A percentile compares a stretch with the other conserved stretches of the same genome.
phyloP scores from a whole-genome alignment of 805 yeast species.

The Lipomyces chichibuensis region DNA sequence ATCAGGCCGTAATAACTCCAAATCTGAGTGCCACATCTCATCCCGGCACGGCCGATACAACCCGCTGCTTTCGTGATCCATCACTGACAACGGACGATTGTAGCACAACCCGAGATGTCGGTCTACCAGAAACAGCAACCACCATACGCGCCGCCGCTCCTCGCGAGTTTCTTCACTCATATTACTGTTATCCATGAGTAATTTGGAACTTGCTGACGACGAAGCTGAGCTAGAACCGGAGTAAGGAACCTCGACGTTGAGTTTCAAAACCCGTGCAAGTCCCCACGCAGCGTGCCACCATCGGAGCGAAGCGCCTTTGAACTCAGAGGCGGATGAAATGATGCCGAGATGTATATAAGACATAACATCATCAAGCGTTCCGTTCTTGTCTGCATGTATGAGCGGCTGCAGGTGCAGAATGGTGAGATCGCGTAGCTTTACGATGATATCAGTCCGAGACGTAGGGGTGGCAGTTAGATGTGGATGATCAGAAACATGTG shows the following conservation, averaged over 20 bases:
- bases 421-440: constrained; percentile 37
- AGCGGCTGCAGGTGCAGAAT: constrained; percentile 38
- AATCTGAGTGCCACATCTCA: constrained; percentile 42
- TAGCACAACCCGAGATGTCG: constrained; percentile 47
- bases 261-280: constrained; percentile 42
- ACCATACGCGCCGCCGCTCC: constrained; percentile 50
- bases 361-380: constrained; percentile 42
- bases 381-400: constrained; percentile 36
- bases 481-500: constrained; percentile 43
- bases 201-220: constrained; percentile 1
- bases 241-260: constrained; percentile 39
- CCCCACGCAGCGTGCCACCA: constrained; percentile 45
- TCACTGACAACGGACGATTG: constrained; percentile 43
- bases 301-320: constrained; percentile 42
- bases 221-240: constrained; percentile 21
- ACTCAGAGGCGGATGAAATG: constrained; percentile 43
- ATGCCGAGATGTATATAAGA: constrained; percentile 43
- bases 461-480: constrained; percentile 40
- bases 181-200: background rate
- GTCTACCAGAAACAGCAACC: constrained; percentile 49
- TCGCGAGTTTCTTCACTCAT: constrained; percentile 43
- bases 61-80: constrained; percentile 43
- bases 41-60: constrained; percentile 46
- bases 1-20: constrained; percentile 41
- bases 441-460: constrained; percentile 38